These are phyloP conservation scores for Quercus parvula DNA, from an alignment of 306 rosid species.

Conservation along the genomic window DNA sequence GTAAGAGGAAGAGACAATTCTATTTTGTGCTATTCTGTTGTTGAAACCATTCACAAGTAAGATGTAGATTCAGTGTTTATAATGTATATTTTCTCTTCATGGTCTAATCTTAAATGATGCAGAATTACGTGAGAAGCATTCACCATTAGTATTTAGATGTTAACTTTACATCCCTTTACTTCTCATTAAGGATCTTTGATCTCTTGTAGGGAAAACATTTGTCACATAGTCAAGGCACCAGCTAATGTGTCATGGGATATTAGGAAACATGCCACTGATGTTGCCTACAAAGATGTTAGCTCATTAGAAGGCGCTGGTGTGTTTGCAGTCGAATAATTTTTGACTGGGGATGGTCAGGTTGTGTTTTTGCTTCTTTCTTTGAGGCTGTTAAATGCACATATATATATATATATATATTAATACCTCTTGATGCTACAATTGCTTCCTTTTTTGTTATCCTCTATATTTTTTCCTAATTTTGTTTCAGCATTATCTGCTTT, in stretches of 20 bases:
- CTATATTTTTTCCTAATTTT: no score
- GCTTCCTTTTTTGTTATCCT: no score
- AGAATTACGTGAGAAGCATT: not conserved
- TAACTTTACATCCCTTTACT: conserved; percentile 13
- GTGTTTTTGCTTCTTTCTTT: not conserved
- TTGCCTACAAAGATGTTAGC: conserved; percentile 75
- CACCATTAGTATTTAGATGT: not conserved
- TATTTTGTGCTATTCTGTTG: conserved; percentile 74
- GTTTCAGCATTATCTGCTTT: no score
- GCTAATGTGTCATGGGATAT: conserved; percentile 71
- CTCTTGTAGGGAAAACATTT: conserved; percentile 72
- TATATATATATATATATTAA: no score
- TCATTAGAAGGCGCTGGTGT: conserved; percentile 93
- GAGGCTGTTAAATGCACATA: no score
- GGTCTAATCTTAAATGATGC: not conserved
- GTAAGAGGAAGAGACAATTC: conserved; percentile 82
- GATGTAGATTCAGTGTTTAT: conserved; percentile 8
- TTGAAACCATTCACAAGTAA: conserved; percentile 96
- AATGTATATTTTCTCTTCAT: not conserved
- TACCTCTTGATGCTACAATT: no score
- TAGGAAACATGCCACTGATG: conserved; percentile 60
- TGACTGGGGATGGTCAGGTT: conserved; percentile 78
- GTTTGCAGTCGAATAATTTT: conserved; percentile 89
- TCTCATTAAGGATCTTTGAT: conserved; percentile 19
- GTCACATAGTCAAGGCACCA: conserved; percentile 88